Evolutionary conservation across 2,329 filamentous ascomycete genomes (phyloP).

Genomic region (Ascochyta pisi): DNA sequence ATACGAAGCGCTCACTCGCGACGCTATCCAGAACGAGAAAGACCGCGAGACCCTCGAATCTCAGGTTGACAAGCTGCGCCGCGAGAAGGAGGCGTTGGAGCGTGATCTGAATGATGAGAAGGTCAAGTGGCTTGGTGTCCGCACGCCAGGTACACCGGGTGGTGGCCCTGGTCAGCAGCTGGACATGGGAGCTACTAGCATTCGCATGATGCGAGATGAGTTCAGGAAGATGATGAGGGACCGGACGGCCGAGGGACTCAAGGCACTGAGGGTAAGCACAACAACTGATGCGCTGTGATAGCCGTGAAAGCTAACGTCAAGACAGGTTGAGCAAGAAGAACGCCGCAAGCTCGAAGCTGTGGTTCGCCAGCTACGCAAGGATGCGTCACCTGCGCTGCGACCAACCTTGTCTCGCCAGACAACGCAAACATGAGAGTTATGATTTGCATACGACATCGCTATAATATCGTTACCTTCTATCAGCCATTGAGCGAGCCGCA

Average conservation of each 20-base stretch:
- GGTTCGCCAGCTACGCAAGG: conserved; percentile 61
- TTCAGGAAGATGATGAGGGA: conserved; percentile 85
- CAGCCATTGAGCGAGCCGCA: not conserved
- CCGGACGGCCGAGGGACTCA: conserved; percentile 70
- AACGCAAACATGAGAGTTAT: conserved; percentile 1
- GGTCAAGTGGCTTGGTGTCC: conserved; percentile 69
- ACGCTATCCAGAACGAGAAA: conserved; percentile 73
- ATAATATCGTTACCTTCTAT: not conserved
- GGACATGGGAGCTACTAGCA: conserved; percentile 66
- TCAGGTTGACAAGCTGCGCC: conserved; percentile 68
- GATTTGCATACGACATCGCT: not conserved
- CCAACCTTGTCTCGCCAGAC: conserved; percentile 13
- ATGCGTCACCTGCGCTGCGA: conserved; percentile 35
- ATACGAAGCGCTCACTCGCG: conserved; percentile 73
- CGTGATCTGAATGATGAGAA: conserved; percentile 70
- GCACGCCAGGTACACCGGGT: conserved; percentile 56
- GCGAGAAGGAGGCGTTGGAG: conserved; percentile 69
- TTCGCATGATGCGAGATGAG: conserved; percentile 73
- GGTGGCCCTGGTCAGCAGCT: conserved; percentile 26
- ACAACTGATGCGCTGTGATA: not conserved
- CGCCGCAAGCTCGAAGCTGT: conserved; percentile 70
- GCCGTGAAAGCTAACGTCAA: not conserved
- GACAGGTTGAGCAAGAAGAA: conserved; percentile 74
- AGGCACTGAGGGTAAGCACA: conserved; percentile 66
- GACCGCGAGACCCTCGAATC: conserved; percentile 70